Conservation (phyloP, 805 yeast genomes). For the Yarrowia divulgata region DNA sequence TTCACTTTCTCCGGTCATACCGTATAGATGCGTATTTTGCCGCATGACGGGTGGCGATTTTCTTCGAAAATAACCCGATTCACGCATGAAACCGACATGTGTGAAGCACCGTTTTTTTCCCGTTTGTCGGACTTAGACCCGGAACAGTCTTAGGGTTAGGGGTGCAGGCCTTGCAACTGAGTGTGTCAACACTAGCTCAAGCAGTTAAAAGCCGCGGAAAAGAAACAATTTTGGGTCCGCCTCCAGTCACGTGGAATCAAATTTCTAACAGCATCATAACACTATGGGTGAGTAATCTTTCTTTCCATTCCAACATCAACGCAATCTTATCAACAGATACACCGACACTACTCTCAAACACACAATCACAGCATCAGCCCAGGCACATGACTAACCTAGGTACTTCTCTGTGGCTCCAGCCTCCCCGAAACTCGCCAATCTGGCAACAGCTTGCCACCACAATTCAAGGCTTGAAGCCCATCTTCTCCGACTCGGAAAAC, state of each 20-base stretch:
- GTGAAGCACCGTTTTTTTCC: constrained; percentile 14
- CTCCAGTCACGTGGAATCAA: constrained; percentile 22
- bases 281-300: constrained; percentile 31
- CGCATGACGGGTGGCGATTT: constrained; percentile 3
- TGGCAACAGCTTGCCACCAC: constrained; percentile 64
- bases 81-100: background rate
- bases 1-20: too few relatives aligned
- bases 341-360: too few relatives aligned
- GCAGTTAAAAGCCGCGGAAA: constrained; percentile 38
- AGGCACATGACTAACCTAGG: constrained; percentile 47
- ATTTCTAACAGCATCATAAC: background rate
- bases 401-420: constrained; percentile 80
- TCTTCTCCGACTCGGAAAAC: constrained; percentile 73
- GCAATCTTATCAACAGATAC: background rate
- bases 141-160: constrained; percentile 7
- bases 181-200: constrained; percentile 21
- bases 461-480: constrained; percentile 68
- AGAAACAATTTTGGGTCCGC: background rate
- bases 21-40: background rate
- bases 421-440: constrained; percentile 61
- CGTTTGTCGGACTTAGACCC: constrained; percentile 20
- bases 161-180: background rate
- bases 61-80: background rate
- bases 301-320: background rate
- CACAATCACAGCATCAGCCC: background rate